Percentiles rank a stretch among this genome's conserved stretches.
Evolutionary conservation across 371 early-diverging fungal species (phyloP).

Genomic region (Circinella umbellata): DNA sequence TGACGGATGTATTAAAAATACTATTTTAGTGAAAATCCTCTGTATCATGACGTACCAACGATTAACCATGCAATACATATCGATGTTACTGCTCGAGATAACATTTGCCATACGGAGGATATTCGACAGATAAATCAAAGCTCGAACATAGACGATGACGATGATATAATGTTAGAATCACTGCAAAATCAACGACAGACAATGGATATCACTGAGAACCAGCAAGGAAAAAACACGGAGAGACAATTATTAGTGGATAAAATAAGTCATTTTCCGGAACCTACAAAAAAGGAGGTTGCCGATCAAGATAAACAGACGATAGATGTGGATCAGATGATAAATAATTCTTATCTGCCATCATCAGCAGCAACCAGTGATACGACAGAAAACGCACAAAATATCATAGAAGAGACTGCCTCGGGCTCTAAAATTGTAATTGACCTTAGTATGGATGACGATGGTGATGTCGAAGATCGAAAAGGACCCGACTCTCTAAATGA

Average conservation of each 20-base stretch:
- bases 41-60: background rate
- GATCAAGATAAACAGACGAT: too few relatives aligned
- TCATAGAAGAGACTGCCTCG: too few relatives aligned
- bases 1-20: background rate
- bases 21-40: background rate
- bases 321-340: too few relatives aligned
- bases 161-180: background rate
- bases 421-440: background rate
- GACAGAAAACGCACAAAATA: background rate
- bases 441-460: constrained; percentile 3
- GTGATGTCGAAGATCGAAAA: background rate
- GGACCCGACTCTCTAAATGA: too few relatives aligned
- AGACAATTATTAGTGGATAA: too few relatives aligned
- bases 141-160: background rate
- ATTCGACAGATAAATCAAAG: too few relatives aligned
- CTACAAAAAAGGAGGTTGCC: too few relatives aligned
- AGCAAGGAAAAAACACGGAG: background rate
- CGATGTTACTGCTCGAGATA: constrained; percentile 2
- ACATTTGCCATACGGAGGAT: background rate
- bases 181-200: background rate
- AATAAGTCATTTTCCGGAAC: too few relatives aligned
- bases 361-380: background rate
- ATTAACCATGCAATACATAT: background rate
- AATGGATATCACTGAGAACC: background rate
- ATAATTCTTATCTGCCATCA: background rate